Conservation (phyloP, 768 basidiomycete genomes). For the Podaxis mareebaensis region DNA sequence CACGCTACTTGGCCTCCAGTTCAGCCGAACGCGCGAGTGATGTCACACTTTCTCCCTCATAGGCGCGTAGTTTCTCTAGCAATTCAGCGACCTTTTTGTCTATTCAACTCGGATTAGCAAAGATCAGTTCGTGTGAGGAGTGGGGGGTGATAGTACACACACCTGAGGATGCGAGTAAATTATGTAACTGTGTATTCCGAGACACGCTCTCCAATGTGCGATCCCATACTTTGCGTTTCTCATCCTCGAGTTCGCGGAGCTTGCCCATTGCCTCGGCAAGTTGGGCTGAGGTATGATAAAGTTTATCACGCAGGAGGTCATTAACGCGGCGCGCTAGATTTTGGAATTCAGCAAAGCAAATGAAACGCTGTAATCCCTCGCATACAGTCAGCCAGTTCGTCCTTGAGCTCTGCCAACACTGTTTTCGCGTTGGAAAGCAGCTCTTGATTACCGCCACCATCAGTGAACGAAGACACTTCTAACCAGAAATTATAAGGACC, state of each 20-base stretch:
- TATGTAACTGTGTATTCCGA: slow-evolving; percentile 20
- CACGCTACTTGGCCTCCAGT: slow-evolving; percentile 23
- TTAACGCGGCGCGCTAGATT: slow-evolving; percentile 10
- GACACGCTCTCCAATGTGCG: slow-evolving; percentile 21
- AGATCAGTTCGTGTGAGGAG: too few species aligned
- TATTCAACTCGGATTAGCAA: slow-evolving; percentile 10
- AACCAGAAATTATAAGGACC: not conserved
- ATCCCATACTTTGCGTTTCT: slow-evolving; percentile 25
- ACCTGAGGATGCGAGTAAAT: slow-evolving; percentile 17
- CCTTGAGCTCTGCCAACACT: not conserved
- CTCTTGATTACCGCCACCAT: not conserved
- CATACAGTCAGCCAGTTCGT: slow-evolving; percentile 17
- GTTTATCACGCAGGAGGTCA: slow-evolving; percentile 40
- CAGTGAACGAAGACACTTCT: not conserved
- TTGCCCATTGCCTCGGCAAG: slow-evolving; percentile 33
- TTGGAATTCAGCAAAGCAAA: not conserved
- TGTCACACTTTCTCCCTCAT: slow-evolving; percentile 32
- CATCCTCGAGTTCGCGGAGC: slow-evolving; percentile 36
- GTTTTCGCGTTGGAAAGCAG: slow-evolving; percentile 1
- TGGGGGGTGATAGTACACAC: not conserved
- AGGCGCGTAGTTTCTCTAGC: slow-evolving; percentile 23
- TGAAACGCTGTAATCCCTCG: not conserved
- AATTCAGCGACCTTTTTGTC: slow-evolving; percentile 27
- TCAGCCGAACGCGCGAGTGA: slow-evolving; percentile 24
- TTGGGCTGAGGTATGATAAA: slow-evolving; percentile 32